phyloP scores from a whole-genome alignment of 495 filamentous ascomycete species.

The Trichoderma asperelloides region DNA sequence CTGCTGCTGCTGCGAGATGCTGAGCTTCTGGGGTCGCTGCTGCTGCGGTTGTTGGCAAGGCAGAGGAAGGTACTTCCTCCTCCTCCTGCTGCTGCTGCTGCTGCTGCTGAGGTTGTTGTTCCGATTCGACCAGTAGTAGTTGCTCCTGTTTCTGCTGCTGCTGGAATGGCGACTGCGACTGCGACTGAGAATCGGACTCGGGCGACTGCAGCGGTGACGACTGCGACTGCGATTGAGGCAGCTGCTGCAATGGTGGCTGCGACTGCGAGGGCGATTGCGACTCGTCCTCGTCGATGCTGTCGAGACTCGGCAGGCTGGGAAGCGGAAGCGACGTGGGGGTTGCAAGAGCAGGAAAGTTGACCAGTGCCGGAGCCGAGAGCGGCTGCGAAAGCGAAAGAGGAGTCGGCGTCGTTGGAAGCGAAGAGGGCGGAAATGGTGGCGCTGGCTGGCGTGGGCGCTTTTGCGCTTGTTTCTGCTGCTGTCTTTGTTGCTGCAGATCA shows the following conservation, averaged over 20 bases:
- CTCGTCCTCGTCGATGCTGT: conserved; percentile 6
- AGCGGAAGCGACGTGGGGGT: not conserved
- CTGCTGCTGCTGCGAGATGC: not conserved
- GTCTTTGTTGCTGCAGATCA: not conserved
- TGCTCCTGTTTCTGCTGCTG: not conserved
- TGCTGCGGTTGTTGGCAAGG: not conserved
- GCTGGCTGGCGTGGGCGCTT: not conserved
- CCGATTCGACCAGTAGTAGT: too few relatives aligned
- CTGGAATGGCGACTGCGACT: not conserved
- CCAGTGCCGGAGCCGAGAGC: not conserved
- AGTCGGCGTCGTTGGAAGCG: not conserved
- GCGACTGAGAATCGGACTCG: not conserved
- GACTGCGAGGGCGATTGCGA: not conserved
- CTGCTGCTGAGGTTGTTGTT: not conserved
- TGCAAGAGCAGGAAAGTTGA: not conserved
- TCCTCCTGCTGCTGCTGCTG: not conserved
- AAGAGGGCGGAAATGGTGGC: not conserved
- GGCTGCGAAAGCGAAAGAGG: not conserved
- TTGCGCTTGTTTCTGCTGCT: conserved; percentile 1
- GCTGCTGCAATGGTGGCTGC: not conserved
- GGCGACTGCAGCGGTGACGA: not conserved
- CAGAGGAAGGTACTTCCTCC: too few relatives aligned
- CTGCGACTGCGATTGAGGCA: not conserved
- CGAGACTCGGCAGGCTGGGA: not conserved
- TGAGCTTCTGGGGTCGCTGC: not conserved